phyloP scores from a whole-genome alignment of 2,329 filamentous ascomycete genomes.

The Penicillium sp. region DNA sequence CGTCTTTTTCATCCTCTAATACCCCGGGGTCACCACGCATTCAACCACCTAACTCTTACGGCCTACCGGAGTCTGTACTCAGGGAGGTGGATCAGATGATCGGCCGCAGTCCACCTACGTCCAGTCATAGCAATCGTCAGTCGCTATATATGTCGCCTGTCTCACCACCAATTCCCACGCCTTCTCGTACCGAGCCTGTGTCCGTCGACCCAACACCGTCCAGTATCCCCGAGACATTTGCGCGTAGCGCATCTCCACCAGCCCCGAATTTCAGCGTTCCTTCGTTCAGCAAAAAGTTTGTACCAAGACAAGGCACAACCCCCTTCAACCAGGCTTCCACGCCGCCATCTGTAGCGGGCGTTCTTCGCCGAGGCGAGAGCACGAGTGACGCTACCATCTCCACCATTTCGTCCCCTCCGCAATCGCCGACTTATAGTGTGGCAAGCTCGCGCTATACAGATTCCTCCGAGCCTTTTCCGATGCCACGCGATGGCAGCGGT shows the following conservation, averaged over 20 bases:
- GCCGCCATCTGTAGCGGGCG: conserved; percentile 17
- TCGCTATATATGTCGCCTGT: conserved; percentile 27
- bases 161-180: conserved; percentile 10
- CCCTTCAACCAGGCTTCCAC: conserved; percentile 20
- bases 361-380: conserved; percentile 18
- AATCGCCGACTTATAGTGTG: conserved; percentile 35
- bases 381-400: conserved; percentile 24
- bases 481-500: conserved; percentile 15
- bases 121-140: conserved; percentile 31
- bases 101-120: conserved; percentile 25
- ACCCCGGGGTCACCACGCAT: conserved; percentile 21
- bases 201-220: conserved; percentile 27
- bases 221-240: conserved; percentile 28
- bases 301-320: conserved; percentile 22
- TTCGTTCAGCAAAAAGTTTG: conserved; percentile 45
- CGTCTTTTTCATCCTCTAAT: conserved; percentile 18
- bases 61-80: conserved; percentile 16
- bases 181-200: conserved; percentile 22
- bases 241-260: conserved; percentile 38
- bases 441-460: conserved; percentile 28
- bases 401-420: conserved; percentile 35
- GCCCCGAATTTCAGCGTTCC: conserved; percentile 49
- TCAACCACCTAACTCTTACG: conserved; percentile 5
- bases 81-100: conserved; percentile 15
- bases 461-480: conserved; percentile 21